Evolutionary conservation across 768 basidiomycete species (phyloP), one percentile per base, ranked within the genome.

Genomic region (Pisolithus tinctorius): DNA sequence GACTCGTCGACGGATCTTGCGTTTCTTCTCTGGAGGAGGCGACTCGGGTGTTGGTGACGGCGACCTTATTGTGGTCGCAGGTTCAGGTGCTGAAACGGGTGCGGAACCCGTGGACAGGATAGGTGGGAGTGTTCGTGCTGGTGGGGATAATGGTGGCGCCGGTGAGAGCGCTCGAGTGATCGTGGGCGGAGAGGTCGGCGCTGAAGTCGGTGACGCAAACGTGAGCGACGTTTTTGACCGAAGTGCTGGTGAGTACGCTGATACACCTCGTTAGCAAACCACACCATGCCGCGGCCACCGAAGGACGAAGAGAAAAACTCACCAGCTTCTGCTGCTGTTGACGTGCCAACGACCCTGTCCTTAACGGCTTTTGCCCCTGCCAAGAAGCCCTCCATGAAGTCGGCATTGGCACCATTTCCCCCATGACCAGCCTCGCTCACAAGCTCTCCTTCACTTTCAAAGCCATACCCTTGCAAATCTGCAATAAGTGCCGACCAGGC

Each of bases 401-500:
- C 66, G 49, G 62, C 59, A 45, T 71, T 66, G 20, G 25, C 17
- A n/a, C n/a, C 45, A 31, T 20, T 46, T 2, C 45, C 45, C 2
- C 45, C 43, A 29, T 44, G 43, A 8, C 43, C 45, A 25, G 20
- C 30, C 27, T 64, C 55, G 25, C 56, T 59, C 47, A 69, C 55
- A 43, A 61, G 58, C 47, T 67, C 53, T 10, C 30, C 45, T 41
- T 58, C 63, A 39, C 63, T 62, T 26, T 63, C 60, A 55, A 72
- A 64, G 47, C 70, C 71, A 45, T 70, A 62, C 4, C 71, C 73
- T 48, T 71, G 69, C n/a, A 74, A 58, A 61, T 74, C 67, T 64
- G 70, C 61, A 23, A 71, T 66, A 44, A 77, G 65, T 45, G 73
- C 69, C 34, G 69, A 74, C 82, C 81, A 84, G 26, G 76, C 71